phyloP scores from a whole-genome alignment of 2,329 filamentous ascomycete species.

The Fusarium sp. region DNA sequence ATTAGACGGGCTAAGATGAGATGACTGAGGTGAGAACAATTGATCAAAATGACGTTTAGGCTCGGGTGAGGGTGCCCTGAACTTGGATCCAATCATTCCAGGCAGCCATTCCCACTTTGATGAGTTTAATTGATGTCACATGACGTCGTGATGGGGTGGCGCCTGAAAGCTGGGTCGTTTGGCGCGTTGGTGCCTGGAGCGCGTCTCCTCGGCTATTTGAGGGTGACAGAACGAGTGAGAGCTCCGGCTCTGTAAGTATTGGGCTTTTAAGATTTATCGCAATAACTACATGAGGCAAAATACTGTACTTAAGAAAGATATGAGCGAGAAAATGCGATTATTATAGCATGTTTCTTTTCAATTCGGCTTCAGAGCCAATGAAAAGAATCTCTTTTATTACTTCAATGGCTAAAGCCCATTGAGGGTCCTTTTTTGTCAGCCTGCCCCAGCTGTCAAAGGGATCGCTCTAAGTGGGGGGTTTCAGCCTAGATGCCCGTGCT shows the following conservation, averaged over 20 bases:
- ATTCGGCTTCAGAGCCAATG: neutral
- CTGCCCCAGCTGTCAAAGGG: neutral
- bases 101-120: constrained; percentile 26
- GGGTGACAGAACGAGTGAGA: constrained; percentile 20
- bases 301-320: accelerated
- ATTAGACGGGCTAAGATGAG: too few species aligned
- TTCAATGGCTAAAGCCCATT: accelerated
- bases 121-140: constrained; percentile 26
- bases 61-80: too few species aligned
- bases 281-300: too few species aligned
- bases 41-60: too few species aligned
- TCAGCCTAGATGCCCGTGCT: constrained; percentile 27
- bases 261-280: neutral
- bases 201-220: neutral
- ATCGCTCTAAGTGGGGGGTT: constrained; percentile 24
- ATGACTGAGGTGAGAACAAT: too few species aligned
- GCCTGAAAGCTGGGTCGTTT: constrained; percentile 3
- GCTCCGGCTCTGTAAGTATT: neutral
- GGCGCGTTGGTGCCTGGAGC: constrained; percentile 42
- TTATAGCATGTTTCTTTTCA: accelerated
- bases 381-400: too few species aligned
- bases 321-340: accelerated
- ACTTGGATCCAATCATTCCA: constrained; percentile 13
- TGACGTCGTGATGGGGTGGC: constrained; percentile 43
- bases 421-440: constrained; percentile 1